phyloP scores from a whole-genome alignment of 1,139 yeast species.

The Zygoascus meyerae region DNA sequence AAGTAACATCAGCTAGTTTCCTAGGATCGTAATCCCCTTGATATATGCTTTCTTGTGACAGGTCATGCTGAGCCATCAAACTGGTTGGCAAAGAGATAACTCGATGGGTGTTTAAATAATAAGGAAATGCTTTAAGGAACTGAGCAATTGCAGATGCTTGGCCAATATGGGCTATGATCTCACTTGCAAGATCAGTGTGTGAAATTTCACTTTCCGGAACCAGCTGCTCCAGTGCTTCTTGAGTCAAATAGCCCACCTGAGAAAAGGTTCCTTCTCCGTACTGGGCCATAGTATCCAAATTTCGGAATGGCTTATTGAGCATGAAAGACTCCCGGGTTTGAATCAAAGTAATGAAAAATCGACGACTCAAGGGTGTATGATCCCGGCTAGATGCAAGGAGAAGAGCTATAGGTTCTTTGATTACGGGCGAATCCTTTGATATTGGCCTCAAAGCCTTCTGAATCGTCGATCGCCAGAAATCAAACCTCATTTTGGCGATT shows the following conservation, averaged over 20 bases:
- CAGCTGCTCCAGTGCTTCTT: conserved; percentile 55
- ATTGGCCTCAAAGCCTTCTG: conserved; percentile 29
- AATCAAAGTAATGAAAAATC: conserved; percentile 55
- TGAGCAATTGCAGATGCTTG: conserved; percentile 73
- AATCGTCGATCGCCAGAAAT: conserved; percentile 36
- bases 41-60: conserved; percentile 59
- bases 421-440: conserved; percentile 51
- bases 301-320: conserved; percentile 44
- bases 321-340: conserved; percentile 52
- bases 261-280: conserved; percentile 80
- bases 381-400: conserved; percentile 35
- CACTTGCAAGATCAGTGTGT: conserved; percentile 31
- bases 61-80: conserved; percentile 45
- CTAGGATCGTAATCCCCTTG: conserved; percentile 25
- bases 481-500: conserved; percentile 35
- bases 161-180: conserved; percentile 75
- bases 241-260: conserved; percentile 64
- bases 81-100: conserved; percentile 55
- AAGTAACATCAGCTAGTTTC: conserved; percentile 54
- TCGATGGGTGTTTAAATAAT: conserved; percentile 49
- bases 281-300: conserved; percentile 57
- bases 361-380: conserved; percentile 46
- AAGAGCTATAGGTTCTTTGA: conserved; percentile 30
- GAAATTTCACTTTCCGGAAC: conserved; percentile 40
- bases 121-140: conserved; percentile 55